Percentiles rank a stretch among this genome's conserved stretches.
phyloP scores from a whole-genome alignment of 768 basidiomycete species.

The Suillus clintonianus region DNA sequence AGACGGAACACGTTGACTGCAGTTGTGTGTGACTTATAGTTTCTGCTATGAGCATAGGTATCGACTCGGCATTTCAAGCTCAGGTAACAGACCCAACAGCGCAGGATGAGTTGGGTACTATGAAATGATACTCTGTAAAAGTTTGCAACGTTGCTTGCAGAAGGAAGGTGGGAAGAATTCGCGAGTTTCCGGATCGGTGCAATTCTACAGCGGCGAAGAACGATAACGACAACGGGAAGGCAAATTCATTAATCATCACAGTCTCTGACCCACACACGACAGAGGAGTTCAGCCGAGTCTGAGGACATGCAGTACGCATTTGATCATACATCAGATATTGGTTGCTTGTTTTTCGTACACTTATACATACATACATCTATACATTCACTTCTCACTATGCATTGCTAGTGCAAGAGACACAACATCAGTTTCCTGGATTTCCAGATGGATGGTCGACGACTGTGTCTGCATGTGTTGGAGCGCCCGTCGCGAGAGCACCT shows the following conservation, averaged over 20 bases:
- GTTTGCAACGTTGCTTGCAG: not conserved
- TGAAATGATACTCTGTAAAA: too few species aligned
- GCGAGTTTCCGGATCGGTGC: not conserved
- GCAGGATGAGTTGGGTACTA: too few species aligned
- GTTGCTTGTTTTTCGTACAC: not conserved
- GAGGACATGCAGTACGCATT: not conserved
- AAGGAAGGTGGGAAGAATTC: not conserved
- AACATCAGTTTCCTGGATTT: not conserved
- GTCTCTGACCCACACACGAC: not conserved
- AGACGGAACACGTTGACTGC: too few species aligned
- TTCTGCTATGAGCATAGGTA: too few species aligned
- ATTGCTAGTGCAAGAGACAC: not conserved
- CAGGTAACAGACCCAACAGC: too few species aligned
- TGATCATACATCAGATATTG: not conserved
- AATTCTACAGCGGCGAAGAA: not conserved
- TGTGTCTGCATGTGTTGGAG: not conserved
- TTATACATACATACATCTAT: not conserved
- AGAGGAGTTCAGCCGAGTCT: not conserved
- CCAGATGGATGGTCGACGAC: not conserved
- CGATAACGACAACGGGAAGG: not conserved
- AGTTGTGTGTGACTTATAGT: too few species aligned
- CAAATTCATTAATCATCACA: not conserved
- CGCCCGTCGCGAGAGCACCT: constrained; percentile 30
- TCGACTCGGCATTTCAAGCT: too few species aligned
- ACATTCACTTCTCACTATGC: not conserved